Base-by-base conservation (phyloP, 2,329 filamentous ascomycete species). In the Daldinia eschscholtzii region DNA sequence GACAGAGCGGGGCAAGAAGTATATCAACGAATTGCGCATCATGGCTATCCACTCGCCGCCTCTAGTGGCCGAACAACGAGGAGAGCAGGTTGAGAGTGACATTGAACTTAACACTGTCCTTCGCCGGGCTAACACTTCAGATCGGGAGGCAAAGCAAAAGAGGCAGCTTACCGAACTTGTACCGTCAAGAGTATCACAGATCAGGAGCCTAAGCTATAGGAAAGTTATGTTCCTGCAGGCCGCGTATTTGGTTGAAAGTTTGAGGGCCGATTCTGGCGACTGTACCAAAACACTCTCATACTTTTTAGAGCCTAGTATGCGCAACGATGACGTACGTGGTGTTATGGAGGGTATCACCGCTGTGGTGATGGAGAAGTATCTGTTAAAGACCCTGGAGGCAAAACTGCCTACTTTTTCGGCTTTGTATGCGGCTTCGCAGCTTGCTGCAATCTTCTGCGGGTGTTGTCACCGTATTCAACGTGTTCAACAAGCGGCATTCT, bases 81-180 rank as follows among this genome's bases (percentile, higher is more conserved):
- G 93, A 33, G 94, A 97, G 74, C 91, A 97, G 76, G 87, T 96
- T 9, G 96, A 99, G 80, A 98, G 94, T 78, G 96, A 98, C 72
- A 95, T 99, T 62, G 96, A 99, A 76, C 87, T 99, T 44, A 98
- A 99, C 76, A 97, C 94, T 0, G 92, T 98, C 18, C 85, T 99
- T 57, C 90, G 95, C 67, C 89, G 96, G 68, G 95, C 94, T 18
- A 93, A 93, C 84, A 93, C 89, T 70, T 88, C 90, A 5, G 92
- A 95, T 33, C 89, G 94, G 68, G 90, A 93, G 61, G 81, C 89
- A 1, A 88, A 92, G 70, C 94, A 97, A 78, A 98, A 97, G 83
- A 92, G 90, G 75, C 87, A 89, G 6, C 85, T 99, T 23, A 85
- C 86, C 3, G 87, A 89, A 68, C 86, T 96, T 52, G 84, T 99